Evolutionary conservation across 179 eudicot species (phyloP).

Genomic region (Patellifolia procumbens): DNA sequence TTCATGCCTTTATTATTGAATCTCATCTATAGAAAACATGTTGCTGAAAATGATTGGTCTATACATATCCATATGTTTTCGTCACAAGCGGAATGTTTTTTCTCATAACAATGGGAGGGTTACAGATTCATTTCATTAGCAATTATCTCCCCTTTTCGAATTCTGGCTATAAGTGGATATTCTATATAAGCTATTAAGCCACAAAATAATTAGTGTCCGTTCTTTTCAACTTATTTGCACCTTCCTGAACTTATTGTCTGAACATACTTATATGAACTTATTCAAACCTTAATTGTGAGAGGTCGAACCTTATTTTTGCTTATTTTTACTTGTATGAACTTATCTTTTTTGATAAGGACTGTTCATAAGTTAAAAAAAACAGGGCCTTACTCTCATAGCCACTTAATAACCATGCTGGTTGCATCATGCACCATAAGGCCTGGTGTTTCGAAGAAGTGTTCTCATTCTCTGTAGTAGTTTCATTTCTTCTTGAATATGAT

Average conservation of each 20-base stretch:
- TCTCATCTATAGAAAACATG: slow-evolving; percentile 3
- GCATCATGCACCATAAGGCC: background rate
- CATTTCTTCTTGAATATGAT: background rate
- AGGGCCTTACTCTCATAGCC: background rate
- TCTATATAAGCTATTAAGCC: background rate
- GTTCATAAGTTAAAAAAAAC: too few species aligned
- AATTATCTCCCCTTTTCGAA: background rate
- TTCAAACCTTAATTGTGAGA: too few species aligned
- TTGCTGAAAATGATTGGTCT: background rate
- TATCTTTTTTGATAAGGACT: too few species aligned
- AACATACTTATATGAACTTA: too few species aligned
- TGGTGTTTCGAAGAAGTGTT: background rate
- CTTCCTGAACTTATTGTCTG: too few species aligned
- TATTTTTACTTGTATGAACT: too few species aligned
- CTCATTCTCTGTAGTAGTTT: background rate
- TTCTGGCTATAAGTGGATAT: background rate
- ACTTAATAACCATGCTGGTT: background rate
- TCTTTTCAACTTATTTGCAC: too few species aligned
- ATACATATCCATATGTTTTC: background rate
- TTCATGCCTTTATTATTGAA: slow-evolving; percentile 25
- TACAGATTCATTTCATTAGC: background rate
- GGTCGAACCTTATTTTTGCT: too few species aligned
- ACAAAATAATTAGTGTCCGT: too few species aligned
- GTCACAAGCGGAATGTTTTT: background rate
- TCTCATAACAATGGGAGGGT: background rate